Evolutionary conservation across 257 asterid genomes (phyloP).

Genomic region (Buddleja alternifolia): DNA sequence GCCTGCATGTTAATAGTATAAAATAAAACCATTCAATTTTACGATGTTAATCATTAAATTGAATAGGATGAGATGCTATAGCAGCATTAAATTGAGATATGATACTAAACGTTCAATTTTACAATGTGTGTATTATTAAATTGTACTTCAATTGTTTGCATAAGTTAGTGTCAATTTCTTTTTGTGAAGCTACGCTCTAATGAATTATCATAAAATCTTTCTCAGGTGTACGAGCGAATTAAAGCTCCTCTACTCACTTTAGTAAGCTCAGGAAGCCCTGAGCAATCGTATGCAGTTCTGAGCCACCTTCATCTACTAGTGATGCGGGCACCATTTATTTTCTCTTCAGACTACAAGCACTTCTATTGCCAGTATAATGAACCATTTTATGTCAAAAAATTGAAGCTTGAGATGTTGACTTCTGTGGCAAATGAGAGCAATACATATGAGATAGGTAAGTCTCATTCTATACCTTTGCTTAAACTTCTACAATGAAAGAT

Average conservation of each 20-base stretch:
- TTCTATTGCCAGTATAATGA: constrained; percentile 98
- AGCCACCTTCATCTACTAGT: constrained; percentile 97
- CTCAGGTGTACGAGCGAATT: constrained; percentile 95
- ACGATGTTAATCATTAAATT: no score
- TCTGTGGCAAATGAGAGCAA: constrained; percentile 99
- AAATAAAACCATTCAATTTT: no score
- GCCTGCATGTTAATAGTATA: not conserved
- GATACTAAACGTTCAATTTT: constrained; percentile 17
- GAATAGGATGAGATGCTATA: no score
- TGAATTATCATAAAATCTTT: constrained; percentile 15
- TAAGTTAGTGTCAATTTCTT: constrained; percentile 5
- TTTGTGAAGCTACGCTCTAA: constrained; percentile 15
- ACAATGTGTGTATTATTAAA: not conserved
- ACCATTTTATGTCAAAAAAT: constrained; percentile 93
- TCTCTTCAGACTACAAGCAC: constrained; percentile 96
- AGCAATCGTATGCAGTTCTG: constrained; percentile 91
- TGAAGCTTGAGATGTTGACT: constrained; percentile 99
- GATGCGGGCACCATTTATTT: constrained; percentile 96
- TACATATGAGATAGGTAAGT: constrained; percentile 92
- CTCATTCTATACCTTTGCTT: constrained; percentile 24
- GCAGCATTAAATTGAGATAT: constrained; percentile 10
- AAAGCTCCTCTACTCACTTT: constrained; percentile 98
- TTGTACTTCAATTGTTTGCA: not conserved
- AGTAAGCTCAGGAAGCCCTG: constrained; percentile 99
- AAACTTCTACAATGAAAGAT: constrained; percentile 24